Conservation (phyloP, 2,329 filamentous ascomycete genomes). For the Fusarium caatingaense region DNA sequence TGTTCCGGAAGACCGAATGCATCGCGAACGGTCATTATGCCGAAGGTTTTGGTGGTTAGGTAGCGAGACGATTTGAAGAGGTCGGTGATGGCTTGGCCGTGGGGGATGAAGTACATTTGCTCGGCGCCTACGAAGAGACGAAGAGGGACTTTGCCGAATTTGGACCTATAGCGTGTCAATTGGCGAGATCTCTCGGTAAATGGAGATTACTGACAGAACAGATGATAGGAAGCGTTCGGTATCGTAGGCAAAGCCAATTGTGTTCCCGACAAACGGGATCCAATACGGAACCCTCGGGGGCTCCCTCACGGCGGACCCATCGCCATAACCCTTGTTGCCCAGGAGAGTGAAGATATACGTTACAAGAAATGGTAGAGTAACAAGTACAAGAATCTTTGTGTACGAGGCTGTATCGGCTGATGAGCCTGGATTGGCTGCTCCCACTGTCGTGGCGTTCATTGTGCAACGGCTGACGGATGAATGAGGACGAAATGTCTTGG, state of each 20-base stretch:
- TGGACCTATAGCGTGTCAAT: slow-evolving; percentile 17
- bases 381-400: not conserved
- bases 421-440: not conserved
- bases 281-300: slow-evolving; percentile 33
- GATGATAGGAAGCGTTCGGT: slow-evolving; percentile 30
- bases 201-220: not conserved
- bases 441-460: slow-evolving; percentile 14
- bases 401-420: not conserved
- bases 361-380: slow-evolving; percentile 4
- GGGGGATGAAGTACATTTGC: slow-evolving; percentile 36
- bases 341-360: slow-evolving; percentile 23
- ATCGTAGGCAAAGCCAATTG: slow-evolving; percentile 28
- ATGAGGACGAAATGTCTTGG: not conserved
- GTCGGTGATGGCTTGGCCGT: slow-evolving; percentile 24
- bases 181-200: too few relatives aligned
- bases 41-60: slow-evolving; percentile 27
- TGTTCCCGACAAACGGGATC: slow-evolving; percentile 32
- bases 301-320: not conserved
- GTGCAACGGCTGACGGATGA: not conserved
- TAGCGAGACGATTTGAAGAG: slow-evolving; percentile 32
- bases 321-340: slow-evolving; percentile 6
- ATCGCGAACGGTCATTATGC: slow-evolving; percentile 30
- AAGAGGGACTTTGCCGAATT: slow-evolving; percentile 31
- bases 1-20: slow-evolving; percentile 27
- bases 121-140: slow-evolving; percentile 32